Percentiles rank a stretch among this genome's conserved stretches.
Evolutionary conservation across 805 yeast species (phyloP).

Genomic region (Candida sanyiensis): DNA sequence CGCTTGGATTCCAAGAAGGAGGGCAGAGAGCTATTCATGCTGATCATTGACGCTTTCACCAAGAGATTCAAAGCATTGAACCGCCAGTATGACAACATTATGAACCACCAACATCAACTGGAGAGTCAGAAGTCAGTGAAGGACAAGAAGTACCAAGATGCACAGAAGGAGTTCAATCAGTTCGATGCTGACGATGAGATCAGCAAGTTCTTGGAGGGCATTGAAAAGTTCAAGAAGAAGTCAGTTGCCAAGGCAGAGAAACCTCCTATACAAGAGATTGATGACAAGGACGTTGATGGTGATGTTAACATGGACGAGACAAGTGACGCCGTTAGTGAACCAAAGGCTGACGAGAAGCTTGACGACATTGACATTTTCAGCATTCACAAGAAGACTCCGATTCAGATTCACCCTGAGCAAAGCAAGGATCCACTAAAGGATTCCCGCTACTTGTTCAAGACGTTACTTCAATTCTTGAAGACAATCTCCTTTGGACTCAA

Average conservation of each 20-base stretch:
- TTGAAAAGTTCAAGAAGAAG: conserved; percentile 14
- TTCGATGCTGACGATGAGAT: conserved; percentile 35
- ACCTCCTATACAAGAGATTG: not conserved
- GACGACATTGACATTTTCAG: conserved; percentile 37
- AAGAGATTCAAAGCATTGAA: conserved; percentile 75
- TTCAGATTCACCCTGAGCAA: conserved; percentile 45
- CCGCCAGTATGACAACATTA: conserved; percentile 59
- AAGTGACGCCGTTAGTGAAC: conserved; percentile 11
- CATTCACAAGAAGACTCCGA: conserved; percentile 48
- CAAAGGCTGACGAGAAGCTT: not conserved
- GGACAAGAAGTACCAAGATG: conserved; percentile 36
- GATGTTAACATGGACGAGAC: conserved; percentile 27
- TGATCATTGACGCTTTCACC: conserved; percentile 83
- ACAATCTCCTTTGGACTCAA: conserved; percentile 86
- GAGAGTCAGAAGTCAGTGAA: conserved; percentile 39
- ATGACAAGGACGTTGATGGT: conserved; percentile 22
- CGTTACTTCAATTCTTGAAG: conserved; percentile 83
- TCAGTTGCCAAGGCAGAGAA: not conserved
- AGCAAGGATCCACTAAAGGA: conserved; percentile 70
- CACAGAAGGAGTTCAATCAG: conserved; percentile 25
- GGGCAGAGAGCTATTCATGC: conserved; percentile 68
- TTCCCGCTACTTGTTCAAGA: conserved; percentile 81
- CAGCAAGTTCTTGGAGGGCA: conserved; percentile 26
- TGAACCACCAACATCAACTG: conserved; percentile 52
- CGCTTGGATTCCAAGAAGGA: conserved; percentile 77